Evolutionary conservation across 176 grass and related monocot genomes (phyloP).

Genomic region (Oryza punctata): DNA sequence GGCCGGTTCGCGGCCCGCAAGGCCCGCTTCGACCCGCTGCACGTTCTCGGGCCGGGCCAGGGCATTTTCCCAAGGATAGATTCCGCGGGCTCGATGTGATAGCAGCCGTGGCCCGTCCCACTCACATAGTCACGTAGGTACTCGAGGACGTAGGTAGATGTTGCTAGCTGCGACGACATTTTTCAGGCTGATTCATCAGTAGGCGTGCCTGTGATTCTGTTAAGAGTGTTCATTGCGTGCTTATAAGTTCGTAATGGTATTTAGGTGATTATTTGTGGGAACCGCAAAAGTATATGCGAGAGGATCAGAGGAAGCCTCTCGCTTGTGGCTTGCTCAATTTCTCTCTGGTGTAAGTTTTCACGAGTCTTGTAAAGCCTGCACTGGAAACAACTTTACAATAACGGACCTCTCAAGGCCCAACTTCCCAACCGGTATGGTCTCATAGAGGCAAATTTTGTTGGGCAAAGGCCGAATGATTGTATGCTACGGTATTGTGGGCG

Average conservation of each 20-base stretch:
- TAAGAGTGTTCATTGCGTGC: background rate
- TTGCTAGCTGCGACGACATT: slow-evolving; percentile 19
- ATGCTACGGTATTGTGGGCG: no score
- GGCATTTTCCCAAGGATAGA: slow-evolving; percentile 53
- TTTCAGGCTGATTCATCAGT: background rate
- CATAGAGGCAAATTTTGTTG: no score
- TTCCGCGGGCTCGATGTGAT: background rate
- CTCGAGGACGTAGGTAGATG: background rate
- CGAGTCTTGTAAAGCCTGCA: no score
- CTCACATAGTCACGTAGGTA: no score
- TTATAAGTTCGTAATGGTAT: background rate
- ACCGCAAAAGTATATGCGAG: background rate
- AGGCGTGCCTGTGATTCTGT: background rate
- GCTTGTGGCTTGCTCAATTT: background rate
- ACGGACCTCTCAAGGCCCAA: no score
- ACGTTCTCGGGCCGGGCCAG: slow-evolving; percentile 72
- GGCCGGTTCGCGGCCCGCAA: slow-evolving; percentile 57
- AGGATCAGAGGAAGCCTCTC: background rate
- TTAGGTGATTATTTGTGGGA: background rate
- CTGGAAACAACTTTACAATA: no score
- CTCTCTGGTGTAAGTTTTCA: no score
- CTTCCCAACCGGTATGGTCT: no score
- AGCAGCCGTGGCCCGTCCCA: no score
- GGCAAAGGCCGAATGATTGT: no score
- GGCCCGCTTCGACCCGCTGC: slow-evolving; percentile 55